A percentile compares a stretch with the other conserved stretches of the same genome.
phyloP scores from a whole-genome alignment of 225 moss, liverwort and hornwort genomes.

The Pseudoscleropodium purum region DNA sequence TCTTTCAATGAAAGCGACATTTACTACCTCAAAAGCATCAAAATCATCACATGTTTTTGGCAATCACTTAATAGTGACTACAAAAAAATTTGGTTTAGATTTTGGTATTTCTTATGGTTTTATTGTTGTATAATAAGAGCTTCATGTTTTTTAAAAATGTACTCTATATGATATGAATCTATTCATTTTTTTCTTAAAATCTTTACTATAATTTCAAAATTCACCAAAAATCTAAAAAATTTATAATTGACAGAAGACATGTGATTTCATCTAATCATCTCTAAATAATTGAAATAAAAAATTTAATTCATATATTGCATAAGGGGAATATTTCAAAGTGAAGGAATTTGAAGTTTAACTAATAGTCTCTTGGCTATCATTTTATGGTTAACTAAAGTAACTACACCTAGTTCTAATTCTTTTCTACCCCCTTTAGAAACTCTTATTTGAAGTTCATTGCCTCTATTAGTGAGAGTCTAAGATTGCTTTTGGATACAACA shows the following conservation, averaged over 20 bases:
- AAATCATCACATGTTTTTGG: neutral
- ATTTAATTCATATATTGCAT: neutral
- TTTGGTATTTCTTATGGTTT: neutral
- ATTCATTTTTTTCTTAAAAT: too few relatives aligned
- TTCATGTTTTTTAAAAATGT: neutral
- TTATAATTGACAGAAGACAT: neutral
- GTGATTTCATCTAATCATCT: neutral
- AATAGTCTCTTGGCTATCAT: too few relatives aligned
- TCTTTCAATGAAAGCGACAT: neutral
- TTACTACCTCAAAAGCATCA: neutral
- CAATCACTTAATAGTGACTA: neutral
- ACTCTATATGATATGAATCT: neutral
- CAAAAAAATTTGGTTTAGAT: fast-evolving
- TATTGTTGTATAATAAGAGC: neutral
- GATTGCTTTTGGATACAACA: too few relatives aligned
- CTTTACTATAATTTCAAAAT: too few relatives aligned
- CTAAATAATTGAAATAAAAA: too few relatives aligned
- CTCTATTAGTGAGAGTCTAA: too few relatives aligned
- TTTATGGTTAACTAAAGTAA: neutral
- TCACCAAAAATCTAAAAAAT: neutral
- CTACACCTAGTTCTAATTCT: neutral
- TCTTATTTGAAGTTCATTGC: too few relatives aligned
- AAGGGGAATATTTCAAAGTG: neutral
- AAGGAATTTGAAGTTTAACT: too few relatives aligned
- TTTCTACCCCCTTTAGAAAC: neutral